Conservation (phyloP, 208 protist genomes). For the Leishmania braziliensis region DNA sequence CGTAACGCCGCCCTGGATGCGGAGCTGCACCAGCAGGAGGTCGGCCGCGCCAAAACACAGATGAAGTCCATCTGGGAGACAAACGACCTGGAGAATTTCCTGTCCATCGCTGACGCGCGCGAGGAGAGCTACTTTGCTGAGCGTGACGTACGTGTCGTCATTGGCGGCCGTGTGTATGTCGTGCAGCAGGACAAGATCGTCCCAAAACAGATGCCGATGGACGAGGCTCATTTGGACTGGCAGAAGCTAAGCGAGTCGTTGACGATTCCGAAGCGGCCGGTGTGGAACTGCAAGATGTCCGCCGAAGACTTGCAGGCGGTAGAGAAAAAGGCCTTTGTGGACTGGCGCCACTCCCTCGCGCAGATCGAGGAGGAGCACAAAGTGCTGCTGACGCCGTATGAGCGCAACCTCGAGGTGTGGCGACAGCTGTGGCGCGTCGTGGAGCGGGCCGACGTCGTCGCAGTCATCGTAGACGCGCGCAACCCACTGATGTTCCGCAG, state of each 20-base stretch:
- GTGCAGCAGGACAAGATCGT: constrained; percentile 72
- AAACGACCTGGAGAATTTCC: constrained; percentile 86
- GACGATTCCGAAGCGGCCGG: constrained; percentile 83
- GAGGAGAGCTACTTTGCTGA: constrained; percentile 86
- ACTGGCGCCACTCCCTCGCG: constrained; percentile 90
- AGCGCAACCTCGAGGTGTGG: constrained; percentile 99
- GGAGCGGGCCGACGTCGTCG: constrained; percentile 94
- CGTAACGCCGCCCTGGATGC: constrained; percentile 41
- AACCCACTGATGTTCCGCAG: constrained; percentile 98
- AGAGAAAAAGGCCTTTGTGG: constrained; percentile 87
- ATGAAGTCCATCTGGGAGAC: constrained; percentile 92
- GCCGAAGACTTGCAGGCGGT: constrained; percentile 62
- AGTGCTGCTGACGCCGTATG: constrained; percentile 97
- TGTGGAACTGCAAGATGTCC: constrained; percentile 79
- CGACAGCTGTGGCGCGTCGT: constrained; percentile 99
- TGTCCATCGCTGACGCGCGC: constrained; percentile 85
- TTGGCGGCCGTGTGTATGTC: constrained; percentile 80
- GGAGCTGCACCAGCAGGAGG: constrained; percentile 45
- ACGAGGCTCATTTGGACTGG: constrained; percentile 61
- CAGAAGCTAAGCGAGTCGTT: constrained; percentile 74
- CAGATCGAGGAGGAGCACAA: constrained; percentile 94
- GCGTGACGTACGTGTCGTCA: constrained; percentile 79
- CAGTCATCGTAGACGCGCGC: constrained; percentile 96
- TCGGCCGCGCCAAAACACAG: constrained; percentile 17
- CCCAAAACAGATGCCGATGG: constrained; percentile 30